Evolutionary conservation across 1,284 basidiomycete genomes (phyloP).

Genomic region (Naganishia albida): DNA sequence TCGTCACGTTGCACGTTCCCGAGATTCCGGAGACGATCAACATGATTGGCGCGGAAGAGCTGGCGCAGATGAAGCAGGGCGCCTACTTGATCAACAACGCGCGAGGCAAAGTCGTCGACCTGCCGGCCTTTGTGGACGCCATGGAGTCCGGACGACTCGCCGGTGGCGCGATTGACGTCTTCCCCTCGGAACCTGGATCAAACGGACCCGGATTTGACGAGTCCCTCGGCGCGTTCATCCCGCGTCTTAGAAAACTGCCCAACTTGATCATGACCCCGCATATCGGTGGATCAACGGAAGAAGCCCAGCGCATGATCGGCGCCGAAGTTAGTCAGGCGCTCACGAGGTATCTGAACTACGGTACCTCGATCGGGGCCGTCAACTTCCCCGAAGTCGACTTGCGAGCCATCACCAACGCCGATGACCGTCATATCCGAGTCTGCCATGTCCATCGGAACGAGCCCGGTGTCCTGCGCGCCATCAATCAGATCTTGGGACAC

Average conservation of each 20-base stretch:
- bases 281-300: conserved; percentile 98
- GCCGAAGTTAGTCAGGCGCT: conserved; percentile 88
- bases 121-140: conserved; percentile 81
- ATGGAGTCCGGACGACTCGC: conserved; percentile 83
- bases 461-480: conserved; percentile 91
- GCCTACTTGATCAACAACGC: conserved; percentile 98
- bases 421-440: conserved; percentile 80
- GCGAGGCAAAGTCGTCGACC: conserved; percentile 91
- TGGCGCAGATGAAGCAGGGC: conserved; percentile 91
- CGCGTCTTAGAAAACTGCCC: conserved; percentile 68
- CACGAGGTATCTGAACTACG: conserved; percentile 87
- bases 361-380: conserved; percentile 86
- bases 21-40: conserved; percentile 94
- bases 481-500: conserved; percentile 87
- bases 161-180: conserved; percentile 94
- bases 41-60: conserved; percentile 79
- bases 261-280: conserved; percentile 97
- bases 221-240: conserved; percentile 77
- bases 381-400: conserved; percentile 99
- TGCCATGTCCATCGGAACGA: conserved; percentile 98
- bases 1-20: conserved; percentile 94
- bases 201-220: conserved; percentile 86
- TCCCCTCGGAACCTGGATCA: conserved; percentile 84
- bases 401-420: conserved; percentile 78
- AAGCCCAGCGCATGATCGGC: conserved; percentile 97